A percentile compares a stretch with the other conserved stretches of the same genome.
Conservation (phyloP, 2,329 filamentous ascomycete species). For the Ascochyta lentis region DNA sequence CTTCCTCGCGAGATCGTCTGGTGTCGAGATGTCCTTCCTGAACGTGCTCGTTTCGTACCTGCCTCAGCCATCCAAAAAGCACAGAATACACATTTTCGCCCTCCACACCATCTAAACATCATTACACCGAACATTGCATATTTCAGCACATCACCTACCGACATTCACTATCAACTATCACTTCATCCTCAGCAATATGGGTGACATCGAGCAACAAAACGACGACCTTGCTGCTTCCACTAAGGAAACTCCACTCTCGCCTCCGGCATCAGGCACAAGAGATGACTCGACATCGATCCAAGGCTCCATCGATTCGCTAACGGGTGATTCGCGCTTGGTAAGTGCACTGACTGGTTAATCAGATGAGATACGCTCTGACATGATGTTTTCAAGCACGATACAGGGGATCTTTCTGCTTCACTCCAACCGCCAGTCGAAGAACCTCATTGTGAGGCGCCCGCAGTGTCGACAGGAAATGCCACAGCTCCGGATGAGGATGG, state of each 20-base stretch:
- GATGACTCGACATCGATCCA: not conserved
- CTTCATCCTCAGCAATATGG: not conserved
- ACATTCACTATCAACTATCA: constrained; percentile 1
- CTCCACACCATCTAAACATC: not conserved
- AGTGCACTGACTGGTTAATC: too few species aligned
- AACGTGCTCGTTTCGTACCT: not conserved
- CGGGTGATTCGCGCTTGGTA: too few species aligned
- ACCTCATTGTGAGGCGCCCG: too few species aligned
- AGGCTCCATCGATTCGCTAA: too few species aligned
- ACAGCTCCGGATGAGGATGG: too few species aligned
- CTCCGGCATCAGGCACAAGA: not conserved
- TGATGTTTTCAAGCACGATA: too few species aligned
- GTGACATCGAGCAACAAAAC: not conserved
- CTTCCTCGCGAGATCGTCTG: not conserved
- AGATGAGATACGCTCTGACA: too few species aligned
- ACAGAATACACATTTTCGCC: too few species aligned
- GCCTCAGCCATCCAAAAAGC: not conserved
- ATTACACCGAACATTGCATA: not conserved
- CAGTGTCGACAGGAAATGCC: too few species aligned
- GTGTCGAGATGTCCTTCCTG: not conserved
- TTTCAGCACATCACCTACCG: not conserved
- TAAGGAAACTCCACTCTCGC: not conserved
- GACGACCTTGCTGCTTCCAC: not conserved
- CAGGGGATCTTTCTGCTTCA: too few species aligned
- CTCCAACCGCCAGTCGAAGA: not conserved